Evolutionary conservation across 768 basidiomycete species (phyloP).

Genomic region (Lactarius psammicola): DNA sequence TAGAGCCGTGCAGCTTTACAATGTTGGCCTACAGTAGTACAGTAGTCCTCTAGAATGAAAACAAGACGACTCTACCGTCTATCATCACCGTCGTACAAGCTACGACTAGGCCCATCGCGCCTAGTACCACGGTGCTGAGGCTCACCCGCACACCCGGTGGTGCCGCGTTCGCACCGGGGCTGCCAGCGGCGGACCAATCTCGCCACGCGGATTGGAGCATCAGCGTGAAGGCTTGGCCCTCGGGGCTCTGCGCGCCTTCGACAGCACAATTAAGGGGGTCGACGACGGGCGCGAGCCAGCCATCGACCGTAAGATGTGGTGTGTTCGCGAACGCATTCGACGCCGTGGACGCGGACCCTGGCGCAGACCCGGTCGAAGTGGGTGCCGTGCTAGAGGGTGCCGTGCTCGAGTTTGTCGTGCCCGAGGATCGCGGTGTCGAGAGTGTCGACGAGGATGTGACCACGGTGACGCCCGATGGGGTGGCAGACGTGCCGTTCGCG

Average conservation of each 20-base stretch:
- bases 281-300: conserved; percentile 74
- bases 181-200: conserved; percentile 66
- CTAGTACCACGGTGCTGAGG: neutral
- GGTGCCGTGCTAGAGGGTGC: conserved; percentile 11
- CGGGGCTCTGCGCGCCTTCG: conserved; percentile 59
- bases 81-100: neutral
- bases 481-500: conserved; percentile 9
- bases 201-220: conserved; percentile 71
- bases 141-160: neutral
- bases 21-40: too few relatives aligned
- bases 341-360: conserved; percentile 1
- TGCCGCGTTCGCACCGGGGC: conserved; percentile 48
- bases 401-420: too few relatives aligned
- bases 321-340: neutral
- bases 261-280: conserved; percentile 57
- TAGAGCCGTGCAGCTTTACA: too few relatives aligned
- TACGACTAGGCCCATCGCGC: neutral
- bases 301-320: conserved; percentile 50
- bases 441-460: conserved; percentile 14
- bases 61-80: neutral
- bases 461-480: conserved; percentile 20
- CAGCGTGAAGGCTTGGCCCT: conserved; percentile 77
- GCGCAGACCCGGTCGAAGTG: neutral
- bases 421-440: conserved; percentile 24
- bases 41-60: neutral